Base-by-base conservation (phyloP, 2,329 filamentous ascomycete genomes). In the Colletotrichum sidae region DNA sequence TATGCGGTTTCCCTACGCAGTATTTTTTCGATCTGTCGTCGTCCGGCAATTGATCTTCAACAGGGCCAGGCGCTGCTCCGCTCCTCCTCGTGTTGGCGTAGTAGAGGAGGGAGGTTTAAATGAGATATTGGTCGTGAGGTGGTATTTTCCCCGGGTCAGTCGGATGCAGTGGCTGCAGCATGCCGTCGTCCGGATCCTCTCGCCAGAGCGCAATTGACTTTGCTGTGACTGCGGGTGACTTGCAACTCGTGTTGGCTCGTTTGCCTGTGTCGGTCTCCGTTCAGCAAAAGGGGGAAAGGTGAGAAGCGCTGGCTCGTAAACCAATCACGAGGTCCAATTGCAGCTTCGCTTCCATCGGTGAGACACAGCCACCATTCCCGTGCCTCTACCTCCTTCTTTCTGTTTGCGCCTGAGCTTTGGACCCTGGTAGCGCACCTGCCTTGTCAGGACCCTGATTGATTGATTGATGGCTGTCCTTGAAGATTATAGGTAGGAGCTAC, bases 321-420 rank as follows among this genome's bases (percentile, higher is more conserved):
- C 62, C 62, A 65, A 57, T 65, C 58, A 62, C 8, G 17, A 10
- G 25, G 17, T 52, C 52, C 58, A 57, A 62, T 65, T 46, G 52
- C 51, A 47, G 60, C 17, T 62, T 45, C 25, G n/a, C 44, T 58
- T 58, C 58, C 46, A 53, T 52, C 47, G 38, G 46, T 65, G 62
- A 65, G 42, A 65, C 62, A 65, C 62, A 65, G 62, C 62, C 62
- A 65, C 62, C 60, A 47, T 57, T 49, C 52, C 46, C 47, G 52
- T 34, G 38, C 45, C 45, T 15, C 46, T 49, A 33, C 13, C 9
- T 39, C 11, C 39, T 13, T 42, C 35, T 3, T 25, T 13, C 13
- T 55, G 42, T 17, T 33, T 34, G n/a, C 12, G 39, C 10, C 33
- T 33, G n/a, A 9, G 54, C 39, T 10, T 39, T 33, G 13, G n/a